phyloP scores from a whole-genome alignment of 2,329 filamentous ascomycete species.

The Verticillium zaregamsianum region DNA sequence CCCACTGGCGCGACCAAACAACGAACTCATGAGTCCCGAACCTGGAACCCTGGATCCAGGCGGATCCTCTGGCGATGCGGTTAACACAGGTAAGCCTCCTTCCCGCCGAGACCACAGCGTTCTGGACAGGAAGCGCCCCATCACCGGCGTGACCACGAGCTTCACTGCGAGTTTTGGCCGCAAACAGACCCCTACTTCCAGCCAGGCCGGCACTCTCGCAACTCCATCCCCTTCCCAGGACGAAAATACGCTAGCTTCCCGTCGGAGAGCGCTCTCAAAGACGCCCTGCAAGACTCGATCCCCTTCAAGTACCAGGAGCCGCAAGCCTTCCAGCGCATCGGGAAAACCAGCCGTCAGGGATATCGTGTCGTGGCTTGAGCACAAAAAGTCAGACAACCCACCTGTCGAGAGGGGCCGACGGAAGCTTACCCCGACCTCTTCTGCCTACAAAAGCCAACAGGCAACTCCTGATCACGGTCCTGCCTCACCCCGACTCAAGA shows the following conservation, averaged over 20 bases:
- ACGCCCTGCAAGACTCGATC: not conserved
- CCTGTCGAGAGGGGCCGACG: not conserved
- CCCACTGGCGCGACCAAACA: too few relatives aligned
- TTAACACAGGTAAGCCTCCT: constrained; percentile 2
- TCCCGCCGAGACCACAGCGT: constrained; percentile 2
- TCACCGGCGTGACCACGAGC: constrained; percentile 6
- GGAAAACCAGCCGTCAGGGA: not conserved
- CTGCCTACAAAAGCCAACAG: not conserved
- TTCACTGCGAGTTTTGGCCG: constrained; percentile 11
- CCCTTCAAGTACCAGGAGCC: not conserved
- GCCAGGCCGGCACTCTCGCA: not conserved
- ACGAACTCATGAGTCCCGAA: not conserved
- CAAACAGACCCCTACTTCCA: not conserved
- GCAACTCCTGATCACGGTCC: not conserved
- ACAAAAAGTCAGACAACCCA: not conserved
- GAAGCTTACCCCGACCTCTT: not conserved
- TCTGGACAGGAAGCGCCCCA: constrained; percentile 10
- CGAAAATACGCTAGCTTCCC: not conserved
- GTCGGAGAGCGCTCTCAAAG: not conserved
- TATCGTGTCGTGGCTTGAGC: not conserved
- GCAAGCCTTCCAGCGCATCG: not conserved
- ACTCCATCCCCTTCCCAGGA: not conserved
- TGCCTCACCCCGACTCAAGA: not conserved
- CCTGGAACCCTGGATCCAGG: not conserved
- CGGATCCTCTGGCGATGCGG: not conserved